Percentiles rank a stretch among this genome's conserved stretches.
Conservation (phyloP, 176 grass and related monocot genomes). For the Aegilops longissima region DNA sequence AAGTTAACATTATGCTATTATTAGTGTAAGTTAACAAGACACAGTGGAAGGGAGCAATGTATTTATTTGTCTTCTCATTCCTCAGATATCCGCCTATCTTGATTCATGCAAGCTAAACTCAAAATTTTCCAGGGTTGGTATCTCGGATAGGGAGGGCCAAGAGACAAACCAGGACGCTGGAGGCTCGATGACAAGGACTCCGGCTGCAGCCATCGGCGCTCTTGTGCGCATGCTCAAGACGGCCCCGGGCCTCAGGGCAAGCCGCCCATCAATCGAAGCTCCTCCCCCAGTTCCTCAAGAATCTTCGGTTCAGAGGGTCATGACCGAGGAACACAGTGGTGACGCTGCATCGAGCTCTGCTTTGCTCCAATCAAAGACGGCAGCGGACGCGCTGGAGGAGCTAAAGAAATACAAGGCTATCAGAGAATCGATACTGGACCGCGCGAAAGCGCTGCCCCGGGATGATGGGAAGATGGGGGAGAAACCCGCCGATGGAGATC, state of each 20-base stretch:
- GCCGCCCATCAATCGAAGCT: background rate
- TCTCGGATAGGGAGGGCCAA: constrained; percentile 37
- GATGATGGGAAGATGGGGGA: constrained; percentile 12
- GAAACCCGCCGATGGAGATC: constrained; percentile 30
- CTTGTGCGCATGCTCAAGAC: constrained; percentile 64
- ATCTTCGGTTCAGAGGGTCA: constrained; percentile 44
- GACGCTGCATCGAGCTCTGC: constrained; percentile 25
- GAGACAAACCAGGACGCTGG: constrained; percentile 11
- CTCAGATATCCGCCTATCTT: background rate
- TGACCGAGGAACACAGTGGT: constrained; percentile 40
- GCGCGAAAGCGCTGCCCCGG: background rate
- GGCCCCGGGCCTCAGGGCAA: constrained; percentile 55
- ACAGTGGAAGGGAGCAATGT: background rate
- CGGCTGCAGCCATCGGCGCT: constrained; percentile 62
- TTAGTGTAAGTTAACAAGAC: background rate
- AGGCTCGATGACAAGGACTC: constrained; percentile 33
- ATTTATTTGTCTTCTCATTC: background rate
- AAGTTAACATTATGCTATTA: background rate
- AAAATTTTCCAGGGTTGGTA: constrained; percentile 41
- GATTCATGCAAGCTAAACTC: constrained; percentile 16
- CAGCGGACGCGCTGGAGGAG: constrained; percentile 61
- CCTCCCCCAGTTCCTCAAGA: constrained; percentile 31
- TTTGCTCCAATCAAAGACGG: constrained; percentile 44
- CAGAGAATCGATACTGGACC: constrained; percentile 47
- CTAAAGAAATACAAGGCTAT: constrained; percentile 60